Percentiles rank a stretch among this genome's conserved stretches.
phyloP scores from a whole-genome alignment of 1,139 yeast genomes.

The Scheffersomyces segobiensis region DNA sequence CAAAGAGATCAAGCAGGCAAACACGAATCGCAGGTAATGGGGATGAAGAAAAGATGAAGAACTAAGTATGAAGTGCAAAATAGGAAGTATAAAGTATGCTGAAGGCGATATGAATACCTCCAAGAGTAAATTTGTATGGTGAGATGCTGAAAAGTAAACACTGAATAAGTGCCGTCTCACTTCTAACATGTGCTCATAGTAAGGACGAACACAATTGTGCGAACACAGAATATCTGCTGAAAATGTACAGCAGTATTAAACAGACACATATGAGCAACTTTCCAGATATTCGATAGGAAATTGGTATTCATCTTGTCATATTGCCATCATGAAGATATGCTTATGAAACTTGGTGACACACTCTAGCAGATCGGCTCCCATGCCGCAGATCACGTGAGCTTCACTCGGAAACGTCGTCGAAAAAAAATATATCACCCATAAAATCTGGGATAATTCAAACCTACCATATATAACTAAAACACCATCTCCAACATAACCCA shows the following conservation, averaged over 20 bases:
- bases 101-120: background rate
- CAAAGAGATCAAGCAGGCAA: background rate
- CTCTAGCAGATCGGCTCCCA: background rate
- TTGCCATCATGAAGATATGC: background rate
- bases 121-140: background rate
- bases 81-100: background rate
- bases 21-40: background rate
- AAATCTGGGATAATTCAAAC: background rate
- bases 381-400: background rate
- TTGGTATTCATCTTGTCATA: background rate
- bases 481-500: background rate
- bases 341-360: background rate
- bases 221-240: background rate
- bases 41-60: background rate
- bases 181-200: background rate
- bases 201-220: background rate
- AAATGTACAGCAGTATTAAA: too few relatives aligned
- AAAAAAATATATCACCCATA: constrained; percentile 2
- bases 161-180: background rate
- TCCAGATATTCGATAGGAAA: background rate
- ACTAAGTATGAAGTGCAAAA: background rate
- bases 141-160: background rate
- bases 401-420: constrained; percentile 7
- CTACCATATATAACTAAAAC: background rate
- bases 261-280: background rate